Evolutionary conservation across 257 asterid genomes (phyloP).

Genomic region (Schizonepeta tenuifolia): DNA sequence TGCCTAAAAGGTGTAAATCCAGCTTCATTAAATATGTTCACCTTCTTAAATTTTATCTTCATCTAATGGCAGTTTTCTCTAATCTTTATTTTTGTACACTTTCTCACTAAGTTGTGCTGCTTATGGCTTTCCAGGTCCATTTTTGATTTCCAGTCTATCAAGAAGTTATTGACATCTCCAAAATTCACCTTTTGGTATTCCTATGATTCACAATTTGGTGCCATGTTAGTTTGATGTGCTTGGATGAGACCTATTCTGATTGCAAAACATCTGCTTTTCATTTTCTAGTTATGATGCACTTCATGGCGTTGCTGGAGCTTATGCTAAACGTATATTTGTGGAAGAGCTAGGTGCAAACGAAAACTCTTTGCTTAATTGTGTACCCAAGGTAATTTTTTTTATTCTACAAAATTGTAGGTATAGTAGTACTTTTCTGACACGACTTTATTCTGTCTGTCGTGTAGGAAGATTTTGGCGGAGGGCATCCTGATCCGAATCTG

Average conservation of each 20-base stretch:
- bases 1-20: background rate
- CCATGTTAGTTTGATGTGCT: conserved; percentile 21
- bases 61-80: conserved; percentile 10
- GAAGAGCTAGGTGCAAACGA: conserved; percentile 93
- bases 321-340: conserved; percentile 90
- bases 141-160: conserved; percentile 85
- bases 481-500: conserved; percentile 99
- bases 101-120: conserved; percentile 27
- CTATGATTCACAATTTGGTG: conserved; percentile 25
- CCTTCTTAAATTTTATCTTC: background rate
- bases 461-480: conserved; percentile 99
- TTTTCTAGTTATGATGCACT: conserved; percentile 85
- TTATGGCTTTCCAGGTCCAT: conserved; percentile 66
- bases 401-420: conserved; percentile 15
- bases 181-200: conserved; percentile 88
- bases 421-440: conserved; percentile 19
- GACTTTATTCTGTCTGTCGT: background rate
- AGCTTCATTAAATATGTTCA: conserved; percentile 15
- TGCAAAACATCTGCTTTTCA: conserved; percentile 9
- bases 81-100: conserved; percentile 11
- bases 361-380: conserved; percentile 83
- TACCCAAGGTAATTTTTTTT: conserved; percentile 68
- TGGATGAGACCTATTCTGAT: conserved; percentile 1
- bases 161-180: conserved; percentile 77
- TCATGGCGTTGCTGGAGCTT: conserved; percentile 97